These are phyloP conservation scores for Cladochytrium replicatum DNA, from an alignment of 192 early-diverging fungal genomes.

Conservation along the genomic window DNA sequence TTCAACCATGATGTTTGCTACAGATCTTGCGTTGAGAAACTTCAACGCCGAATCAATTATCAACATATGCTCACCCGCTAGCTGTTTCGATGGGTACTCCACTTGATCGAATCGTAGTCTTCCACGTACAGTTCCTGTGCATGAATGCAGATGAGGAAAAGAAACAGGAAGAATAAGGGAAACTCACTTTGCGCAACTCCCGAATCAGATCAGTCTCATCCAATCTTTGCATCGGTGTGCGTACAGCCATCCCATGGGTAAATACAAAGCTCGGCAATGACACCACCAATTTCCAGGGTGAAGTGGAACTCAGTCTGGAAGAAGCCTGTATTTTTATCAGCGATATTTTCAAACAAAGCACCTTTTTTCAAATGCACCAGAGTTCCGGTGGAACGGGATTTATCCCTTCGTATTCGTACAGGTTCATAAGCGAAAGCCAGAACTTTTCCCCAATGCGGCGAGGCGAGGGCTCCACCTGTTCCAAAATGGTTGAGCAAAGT, in stretches of 20 bases:
- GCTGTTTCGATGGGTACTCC: conserved; percentile 70
- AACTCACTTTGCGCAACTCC: conserved; percentile 52
- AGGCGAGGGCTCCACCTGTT: conserved; percentile 75
- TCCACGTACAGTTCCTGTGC: conserved; percentile 79
- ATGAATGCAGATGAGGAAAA: neutral
- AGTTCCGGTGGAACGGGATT: conserved; percentile 94
- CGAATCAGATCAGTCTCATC: conserved; percentile 56
- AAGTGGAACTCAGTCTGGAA: conserved; percentile 76
- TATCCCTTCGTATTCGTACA: conserved; percentile 94
- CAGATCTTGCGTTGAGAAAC: conserved; percentile 66
- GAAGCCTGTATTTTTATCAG: conserved; percentile 41
- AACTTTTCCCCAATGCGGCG: conserved; percentile 98
- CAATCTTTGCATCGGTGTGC: conserved; percentile 50
- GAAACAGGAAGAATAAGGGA: conserved; percentile 1
- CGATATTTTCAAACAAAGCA: too few species aligned
- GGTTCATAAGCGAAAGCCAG: conserved; percentile 83
- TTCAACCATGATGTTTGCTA: conserved; percentile 81
- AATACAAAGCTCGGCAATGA: conserved; percentile 86
- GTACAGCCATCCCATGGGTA: conserved; percentile 95
- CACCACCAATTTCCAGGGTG: conserved; percentile 91
- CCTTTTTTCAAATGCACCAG: conserved; percentile 53
- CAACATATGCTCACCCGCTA: conserved; percentile 60
- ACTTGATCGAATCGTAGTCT: conserved; percentile 78
- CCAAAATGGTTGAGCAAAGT: neutral
- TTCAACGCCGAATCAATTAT: conserved; percentile 90